phyloP scores from a whole-genome alignment of 257 asterid species.

The Galeopsis tetrahit region DNA sequence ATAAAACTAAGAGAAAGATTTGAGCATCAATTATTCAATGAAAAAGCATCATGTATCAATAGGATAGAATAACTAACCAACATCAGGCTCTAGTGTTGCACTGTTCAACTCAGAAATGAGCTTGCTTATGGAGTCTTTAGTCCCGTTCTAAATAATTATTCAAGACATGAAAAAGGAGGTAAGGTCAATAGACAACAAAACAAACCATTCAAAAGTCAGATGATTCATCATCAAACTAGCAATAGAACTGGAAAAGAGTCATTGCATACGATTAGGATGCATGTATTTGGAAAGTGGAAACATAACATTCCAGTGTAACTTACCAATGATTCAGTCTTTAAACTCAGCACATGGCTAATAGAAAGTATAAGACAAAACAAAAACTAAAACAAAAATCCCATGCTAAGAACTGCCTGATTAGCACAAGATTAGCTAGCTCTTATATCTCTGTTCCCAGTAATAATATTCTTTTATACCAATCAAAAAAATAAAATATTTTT shows the following conservation, averaged over 20 bases:
- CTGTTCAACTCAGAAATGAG: conserved; percentile 80
- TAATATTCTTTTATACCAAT: background rate
- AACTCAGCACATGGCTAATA: conserved; percentile 17
- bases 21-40: conserved; percentile 4
- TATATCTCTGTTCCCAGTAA: too few species aligned
- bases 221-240: conserved; percentile 16
- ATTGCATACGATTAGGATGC: conserved; percentile 14
- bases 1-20: background rate
- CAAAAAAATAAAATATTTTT: background rate
- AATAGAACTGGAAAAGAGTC: background rate
- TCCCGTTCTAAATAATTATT: conserved; percentile 65
- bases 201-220: background rate
- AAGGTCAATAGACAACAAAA: conserved; percentile 26
- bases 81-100: conserved; percentile 83
- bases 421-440: background rate
- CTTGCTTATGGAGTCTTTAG: conserved; percentile 84
- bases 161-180: conserved; percentile 31
- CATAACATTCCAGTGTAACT: background rate
- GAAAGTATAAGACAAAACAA: background rate
- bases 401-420: background rate
- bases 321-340: conserved; percentile 20
- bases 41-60: conserved; percentile 1
- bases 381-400: background rate
- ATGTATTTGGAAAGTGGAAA: conserved; percentile 16
- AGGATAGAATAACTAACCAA: conserved; percentile 57